Base-by-base conservation (phyloP, 495 filamentous ascomycete genomes). In the Choiromyces venosus region DNA sequence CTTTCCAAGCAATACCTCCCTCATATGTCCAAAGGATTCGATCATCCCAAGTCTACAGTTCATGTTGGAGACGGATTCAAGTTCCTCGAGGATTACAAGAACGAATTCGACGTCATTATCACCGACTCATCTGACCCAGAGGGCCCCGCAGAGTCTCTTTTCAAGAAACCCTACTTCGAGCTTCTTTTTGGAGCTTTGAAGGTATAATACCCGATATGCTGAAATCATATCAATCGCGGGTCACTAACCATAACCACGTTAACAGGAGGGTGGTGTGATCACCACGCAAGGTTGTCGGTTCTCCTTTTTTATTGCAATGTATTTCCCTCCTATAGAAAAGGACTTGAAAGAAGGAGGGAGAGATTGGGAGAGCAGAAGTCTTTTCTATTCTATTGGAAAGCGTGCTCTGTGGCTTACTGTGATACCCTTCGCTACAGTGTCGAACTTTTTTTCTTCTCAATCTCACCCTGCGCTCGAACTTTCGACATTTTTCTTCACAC, bases 281-380 rank as follows among this genome's bases (percentile, higher is more conserved):
- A 96, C 95, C 84, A 99, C 96, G 78, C 95, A 99, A 97, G 95
- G 95, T 99, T 96, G 92, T 97, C 91, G 87, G 92, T 93, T 88
- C 88, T 89, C 88, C 87, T 90, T 87, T 86, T 83, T 86, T 83
- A 81, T 80, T 68, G 19, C 61, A 40, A 73, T 64, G 42, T 71
- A 70, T 64, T 38, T 71, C 56, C 76, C 44, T 69, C 67, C 42
- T 33, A 68, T 33, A 46, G 35, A 70, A 74, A 61, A 73, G 72
- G 70, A 72, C 73, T 77, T 71, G 74, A 76, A 70, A 72, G 78
- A 75, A 74, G 76, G 75, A 76, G 70, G 64, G 65, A 65, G 72
- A 71, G 78, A 73, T 70, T 67, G 71, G 72, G 74, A 72, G 35
- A 73, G 75, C 78, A 78, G 70, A 73, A 72, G 78, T 71, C 73